phyloP scores from a whole-genome alignment of 192 early-diverging fungal species.

The Coemansia sp. region DNA sequence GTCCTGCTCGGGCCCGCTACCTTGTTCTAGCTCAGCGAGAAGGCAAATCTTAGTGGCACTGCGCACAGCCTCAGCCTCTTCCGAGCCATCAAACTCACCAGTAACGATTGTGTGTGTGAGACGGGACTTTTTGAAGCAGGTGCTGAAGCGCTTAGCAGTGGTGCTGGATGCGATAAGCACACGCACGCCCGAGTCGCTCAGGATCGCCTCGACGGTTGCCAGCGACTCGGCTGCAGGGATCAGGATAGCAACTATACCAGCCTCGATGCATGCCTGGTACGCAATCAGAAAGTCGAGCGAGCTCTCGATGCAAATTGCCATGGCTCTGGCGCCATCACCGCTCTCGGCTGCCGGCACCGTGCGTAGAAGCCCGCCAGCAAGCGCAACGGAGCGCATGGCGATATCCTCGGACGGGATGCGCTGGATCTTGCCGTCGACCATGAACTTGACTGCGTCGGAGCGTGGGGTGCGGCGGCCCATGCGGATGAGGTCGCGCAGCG shows the following conservation, averaged over 20 bases:
- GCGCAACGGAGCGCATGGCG: slow-evolving; percentile 10
- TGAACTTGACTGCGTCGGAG: slow-evolving; percentile 14
- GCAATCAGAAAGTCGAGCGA: slow-evolving; percentile 29
- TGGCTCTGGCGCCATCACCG: not conserved
- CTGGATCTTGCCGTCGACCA: slow-evolving; percentile 12
- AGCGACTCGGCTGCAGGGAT: slow-evolving; percentile 15
- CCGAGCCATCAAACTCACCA: slow-evolving; percentile 28
- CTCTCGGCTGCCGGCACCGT: not conserved
- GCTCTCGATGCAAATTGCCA: slow-evolving; percentile 21
- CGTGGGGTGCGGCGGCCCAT: slow-evolving; percentile 14
- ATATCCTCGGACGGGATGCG: slow-evolving; percentile 12
- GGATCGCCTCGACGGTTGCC: slow-evolving; percentile 15
- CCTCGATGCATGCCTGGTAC: slow-evolving; percentile 49
- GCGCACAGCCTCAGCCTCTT: slow-evolving; percentile 12
- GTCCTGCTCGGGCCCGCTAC: slow-evolving; percentile 16
- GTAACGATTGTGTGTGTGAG: slow-evolving; percentile 16
- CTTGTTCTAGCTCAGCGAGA: slow-evolving; percentile 34
- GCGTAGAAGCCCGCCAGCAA: slow-evolving; percentile 25
- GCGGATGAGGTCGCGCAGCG: slow-evolving; percentile 33
- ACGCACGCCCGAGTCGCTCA: slow-evolving; percentile 14
- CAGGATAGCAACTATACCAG: slow-evolving; percentile 35
- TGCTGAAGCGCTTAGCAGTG: slow-evolving; percentile 8
- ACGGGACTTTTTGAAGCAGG: slow-evolving; percentile 4
- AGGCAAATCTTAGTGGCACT: slow-evolving; percentile 5
- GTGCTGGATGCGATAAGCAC: slow-evolving; percentile 32